phyloP scores from a whole-genome alignment of 352 stramenopile genomes.

The Lagenidium giganteum region DNA sequence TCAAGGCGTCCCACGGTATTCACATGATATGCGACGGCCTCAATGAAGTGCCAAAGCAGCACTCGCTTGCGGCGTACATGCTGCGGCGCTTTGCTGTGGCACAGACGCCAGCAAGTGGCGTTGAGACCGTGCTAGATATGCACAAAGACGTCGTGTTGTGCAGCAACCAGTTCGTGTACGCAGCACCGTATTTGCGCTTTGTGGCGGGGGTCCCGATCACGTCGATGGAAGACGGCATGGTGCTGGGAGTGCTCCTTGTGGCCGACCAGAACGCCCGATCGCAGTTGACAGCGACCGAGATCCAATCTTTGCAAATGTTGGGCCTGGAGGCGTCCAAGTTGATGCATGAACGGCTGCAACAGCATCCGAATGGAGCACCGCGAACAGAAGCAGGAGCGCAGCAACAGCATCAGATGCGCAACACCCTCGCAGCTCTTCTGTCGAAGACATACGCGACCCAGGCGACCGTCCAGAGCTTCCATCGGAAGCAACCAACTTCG shows the following conservation, averaged over 20 bases:
- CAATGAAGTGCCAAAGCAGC: constrained; percentile 37
- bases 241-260: constrained; percentile 54
- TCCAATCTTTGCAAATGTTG: too few relatives aligned
- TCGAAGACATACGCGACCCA: too few relatives aligned
- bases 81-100: constrained; percentile 33
- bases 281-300: too few relatives aligned
- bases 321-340: too few relatives aligned
- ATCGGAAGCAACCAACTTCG: too few relatives aligned
- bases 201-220: constrained; percentile 49
- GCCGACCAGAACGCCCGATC: constrained; percentile 34
- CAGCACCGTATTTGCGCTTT: constrained; percentile 46
- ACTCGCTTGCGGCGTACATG: constrained; percentile 52
- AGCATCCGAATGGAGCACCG: too few relatives aligned
- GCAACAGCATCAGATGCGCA: too few relatives aligned
- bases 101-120: constrained; percentile 18
- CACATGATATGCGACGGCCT: constrained; percentile 11
- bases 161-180: constrained; percentile 50
- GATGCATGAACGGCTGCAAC: too few relatives aligned
- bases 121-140: constrained; percentile 35
- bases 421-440: too few relatives aligned
- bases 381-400: too few relatives aligned
- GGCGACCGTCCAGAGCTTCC: too few relatives aligned
- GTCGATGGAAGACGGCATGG: constrained; percentile 30
- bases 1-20: constrained; percentile 49
- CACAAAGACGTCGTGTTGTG: constrained; percentile 31